Base-by-base conservation (phyloP, 2,329 filamentous ascomycete genomes). In the Colletotrichum sp. region DNA sequence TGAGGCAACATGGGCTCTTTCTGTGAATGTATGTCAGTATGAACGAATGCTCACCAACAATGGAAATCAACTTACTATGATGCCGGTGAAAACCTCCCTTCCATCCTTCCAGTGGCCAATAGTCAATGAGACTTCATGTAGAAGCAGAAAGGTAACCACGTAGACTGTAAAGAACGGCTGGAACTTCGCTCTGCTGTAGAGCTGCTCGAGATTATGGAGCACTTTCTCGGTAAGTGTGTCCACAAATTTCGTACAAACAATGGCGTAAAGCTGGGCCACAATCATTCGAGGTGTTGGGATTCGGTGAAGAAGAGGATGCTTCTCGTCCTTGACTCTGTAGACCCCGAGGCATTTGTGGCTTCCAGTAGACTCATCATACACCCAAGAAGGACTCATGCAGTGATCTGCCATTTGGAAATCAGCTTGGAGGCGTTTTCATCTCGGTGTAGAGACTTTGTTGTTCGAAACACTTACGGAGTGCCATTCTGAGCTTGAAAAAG, bases 401-500 rank as follows among this genome's bases (percentile, higher is more conserved):
- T 85, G 84, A 13, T 44, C 71, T 74, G 6, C 5, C 11, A 15
- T 19, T 22, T 2, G 6, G 5, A 13, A 87, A 63, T 89, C 86
- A 75, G 7, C n/a, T 13, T 36, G 25, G 32, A 27, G 78, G 3
- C 19, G n/a, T n/a, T 7, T 13, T 32, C 19, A 22, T 77, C 9
- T 22, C 39, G 39, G 3, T 49, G 5, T 2, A 15, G 30, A 7
- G 36, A 65, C 6, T 32, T 16, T 44, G 57, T 16, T 4, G 13
- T 73, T 32, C 69, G 11, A 30, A n/a, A 84, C 44, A 52, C 88
- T 80, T 79, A 90, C 89, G 83, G 13, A 86, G 85, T 5, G 86
- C 86, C 77, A 89, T 88, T 86, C 88, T 89, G 2, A 90, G 78
- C 8, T 81, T 79, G 27, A 90, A 86, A 5, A 88, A 82, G 12